Base-by-base conservation (phyloP, 768 basidiomycete genomes). In the Calocera cornea region DNA sequence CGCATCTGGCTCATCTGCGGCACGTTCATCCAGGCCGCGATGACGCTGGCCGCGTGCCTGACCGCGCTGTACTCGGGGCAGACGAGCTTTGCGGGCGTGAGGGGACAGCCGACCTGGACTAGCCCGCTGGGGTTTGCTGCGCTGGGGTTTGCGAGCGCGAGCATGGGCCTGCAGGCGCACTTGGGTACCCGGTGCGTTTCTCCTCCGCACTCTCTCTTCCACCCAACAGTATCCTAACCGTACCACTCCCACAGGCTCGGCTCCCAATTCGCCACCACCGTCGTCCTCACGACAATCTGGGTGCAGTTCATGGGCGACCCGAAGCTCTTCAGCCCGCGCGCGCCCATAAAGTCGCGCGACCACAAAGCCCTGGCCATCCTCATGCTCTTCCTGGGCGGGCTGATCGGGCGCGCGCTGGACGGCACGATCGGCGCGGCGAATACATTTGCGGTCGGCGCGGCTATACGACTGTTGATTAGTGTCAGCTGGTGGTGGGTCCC, bases 201-300 rank as follows among this genome's bases (percentile, higher is more conserved):
- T 10, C 87, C 90, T 31, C 19, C 44, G 7, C 24, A 5, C 54
- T 60, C 54, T 60, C 31, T 60, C 54, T 60, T 19, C 54, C 54
- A 5, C 54, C 74, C n/a, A n/a, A n/a, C n/a, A n/a, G n/a, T n/a
- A 92, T 88, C 74, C 85, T 87, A 17, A 88, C 63, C 29, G 19
- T 44, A 17, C 54, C 66, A 11, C 72, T 68, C 10, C 49, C 11
- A 33, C n/a, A 27, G 34, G 16, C 31, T 64, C 24, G 24, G 36
- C 65, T 34, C 40, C 65, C n/a, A 41, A 34, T 66, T 19, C 41
- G 60, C 54, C 44, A 36, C 70, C 33, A 24, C 74, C 86, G 89
- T 92, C 70, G 89, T 92, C 49, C 80, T 94, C 11, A 94, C 92
- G 17, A 90, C 89, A 19, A 83, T 92, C 67, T 94, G 90, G 90